Evolutionary conservation across 805 yeast genomes (phyloP), one percentile per base, ranked within the genome.

Genomic region (Priceomyces melissophilus): DNA sequence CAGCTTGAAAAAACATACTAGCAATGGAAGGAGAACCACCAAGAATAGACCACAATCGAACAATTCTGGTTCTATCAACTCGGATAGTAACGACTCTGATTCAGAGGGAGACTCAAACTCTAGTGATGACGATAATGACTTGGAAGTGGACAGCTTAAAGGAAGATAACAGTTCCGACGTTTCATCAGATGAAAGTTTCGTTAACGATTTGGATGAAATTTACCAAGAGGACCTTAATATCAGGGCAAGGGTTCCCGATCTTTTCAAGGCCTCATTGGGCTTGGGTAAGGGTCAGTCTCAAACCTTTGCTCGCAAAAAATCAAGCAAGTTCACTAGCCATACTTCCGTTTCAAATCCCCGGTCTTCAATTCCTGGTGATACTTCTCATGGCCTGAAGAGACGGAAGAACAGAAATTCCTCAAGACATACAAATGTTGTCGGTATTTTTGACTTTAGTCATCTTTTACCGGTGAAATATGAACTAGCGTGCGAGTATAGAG

Each of bases 381-480:
- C 50, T 17, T 42, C 45, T 10, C 38, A 45, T 12, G 35, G 30
- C 5, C 33, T 30, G 5, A 49, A 43, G 41, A 49, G 41, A 47
- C 44, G 41, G 35, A 54, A 42, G 32, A 40, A 39, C 12, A 54
- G 51, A 6, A 42, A 45, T 10, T 50, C 49, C n/a, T 60, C 48
- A 32, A 61, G 60, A 35, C 76, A 65, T 37, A 55, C 46, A 45
- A 85, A 84, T 50, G 58, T 77, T n/a, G 82, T 87, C 8, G 72
- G 75, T 2, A 74, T 82, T 2, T 68, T 74, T 42, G 91, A 88
- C 54, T 83, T 84, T 57, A 65, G 76, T 14, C 74, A 81, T 54
- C 63, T 90, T 37, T 75, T 88, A 28, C 96, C 96, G 0, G 83
- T 89, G 12, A 80, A 84, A 47, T 73, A 76, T 58, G 84, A 84